Base-by-base conservation (phyloP, 306 rosid species). In the Elaeagnus macrophylla region DNA sequence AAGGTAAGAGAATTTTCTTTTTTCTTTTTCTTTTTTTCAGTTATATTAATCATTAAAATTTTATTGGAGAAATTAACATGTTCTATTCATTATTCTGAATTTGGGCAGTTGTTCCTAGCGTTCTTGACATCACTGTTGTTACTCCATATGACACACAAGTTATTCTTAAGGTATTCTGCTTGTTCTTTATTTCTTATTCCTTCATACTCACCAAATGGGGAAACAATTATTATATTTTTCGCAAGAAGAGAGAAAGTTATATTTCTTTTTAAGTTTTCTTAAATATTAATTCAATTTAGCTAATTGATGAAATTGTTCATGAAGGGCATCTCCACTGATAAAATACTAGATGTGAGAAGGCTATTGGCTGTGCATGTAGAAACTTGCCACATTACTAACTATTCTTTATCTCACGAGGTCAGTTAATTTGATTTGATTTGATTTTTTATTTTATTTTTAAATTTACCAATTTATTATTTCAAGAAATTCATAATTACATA, bases 281-380 rank as follows among this genome's bases (percentile, higher is more conserved):
- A 9, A 42, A 42, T 42, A 42, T 42, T 7, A 42, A 42, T 9
- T 42, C 13, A 1, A 9, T 45, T 13, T 14, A 17, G 12, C 14
- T 44, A 44, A 44, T 44, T 5, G 12, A 11, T 44, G 48, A 6
- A 17, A 46, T 36, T 39, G 58, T 66, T 10, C n/a, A 32, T 52
- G 65, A 78, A 86, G 97, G 96, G 95, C 54, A 91, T 91, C 84
- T 81, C 86, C 25, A 86, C 97, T 35, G 96, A 91, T 67, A 91
- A 74, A 91, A 86, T 91, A 67, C 86, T 84, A 7, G 97, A 91
- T 80, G 89, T 84, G 2, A 86, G 76, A 45, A 82, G 79, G 65
- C 74, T 91, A 42, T 65, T 91, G 74, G 97, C 94, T 72, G 85
- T 72, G 58, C 82, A 91, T 59, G 85, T 82, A 53, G 93, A 84